Evolutionary conservation across 371 early-diverging fungal species (phyloP).

Genomic region (Blakeslea trispora): DNA sequence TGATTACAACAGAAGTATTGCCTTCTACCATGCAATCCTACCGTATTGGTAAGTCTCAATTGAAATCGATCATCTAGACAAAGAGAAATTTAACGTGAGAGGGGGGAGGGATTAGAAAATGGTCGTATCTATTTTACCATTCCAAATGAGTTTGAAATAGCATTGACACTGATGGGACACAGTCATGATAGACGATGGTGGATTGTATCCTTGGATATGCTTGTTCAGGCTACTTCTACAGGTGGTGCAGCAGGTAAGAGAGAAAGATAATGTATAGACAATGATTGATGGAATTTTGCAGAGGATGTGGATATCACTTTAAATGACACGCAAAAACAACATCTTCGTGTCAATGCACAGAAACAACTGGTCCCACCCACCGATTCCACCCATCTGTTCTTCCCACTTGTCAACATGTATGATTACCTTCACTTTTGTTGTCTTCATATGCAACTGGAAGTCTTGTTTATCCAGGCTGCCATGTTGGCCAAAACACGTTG

Average conservation of each 20-base stretch:
- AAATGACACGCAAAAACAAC: conserved; percentile 52
- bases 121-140: conserved; percentile 69
- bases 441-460: conserved; percentile 66
- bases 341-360: conserved; percentile 52
- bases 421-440: conserved; percentile 71
- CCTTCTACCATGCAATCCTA: conserved; percentile 67
- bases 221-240: conserved; percentile 45
- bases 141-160: conserved; percentile 71
- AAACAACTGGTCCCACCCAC: conserved; percentile 51
- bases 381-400: conserved; percentile 21
- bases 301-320: conserved; percentile 57
- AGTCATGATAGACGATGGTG: conserved; percentile 57
- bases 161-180: conserved; percentile 59
- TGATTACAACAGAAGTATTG: conserved; percentile 64
- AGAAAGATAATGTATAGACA: not conserved
- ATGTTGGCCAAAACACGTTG: conserved; percentile 65
- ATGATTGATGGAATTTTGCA: not conserved
- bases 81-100: not conserved
- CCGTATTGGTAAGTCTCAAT: conserved; percentile 40
- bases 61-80: too few species aligned
- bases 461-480: conserved; percentile 62
- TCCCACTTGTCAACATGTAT: conserved; percentile 64
- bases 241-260: conserved; percentile 39
- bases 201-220: conserved; percentile 57
- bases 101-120: conserved; percentile 30